Conservation (phyloP, 306 rosid genomes). For the Cicer chorassanicum region DNA sequence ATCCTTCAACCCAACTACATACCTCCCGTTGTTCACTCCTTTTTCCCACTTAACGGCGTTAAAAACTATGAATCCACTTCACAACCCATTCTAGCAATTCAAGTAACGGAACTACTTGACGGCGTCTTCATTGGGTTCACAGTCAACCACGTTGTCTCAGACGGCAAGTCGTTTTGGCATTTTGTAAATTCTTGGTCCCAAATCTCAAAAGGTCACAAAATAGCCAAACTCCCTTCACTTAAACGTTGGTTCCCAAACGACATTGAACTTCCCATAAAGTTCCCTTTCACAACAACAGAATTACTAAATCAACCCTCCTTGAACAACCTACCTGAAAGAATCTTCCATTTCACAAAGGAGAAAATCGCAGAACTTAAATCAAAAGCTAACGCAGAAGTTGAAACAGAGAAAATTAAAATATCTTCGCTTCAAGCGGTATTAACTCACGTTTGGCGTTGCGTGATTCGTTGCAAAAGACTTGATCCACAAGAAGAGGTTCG, state of each 20-base stretch:
- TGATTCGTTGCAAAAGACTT: constrained; percentile 31
- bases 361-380: constrained; percentile 47
- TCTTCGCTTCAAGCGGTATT: constrained; percentile 59
- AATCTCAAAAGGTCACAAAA: constrained; percentile 20
- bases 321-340: not conserved
- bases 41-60: constrained; percentile 44
- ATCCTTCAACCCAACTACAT: constrained; percentile 41
- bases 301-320: not conserved
- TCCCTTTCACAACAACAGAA: constrained; percentile 27
- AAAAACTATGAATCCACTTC: constrained; percentile 32
- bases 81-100: constrained; percentile 50
- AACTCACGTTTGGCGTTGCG: constrained; percentile 50
- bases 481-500: constrained; percentile 22
- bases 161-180: constrained; percentile 55
- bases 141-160: constrained; percentile 36
- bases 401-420: constrained; percentile 32
- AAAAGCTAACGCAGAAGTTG: constrained; percentile 47
- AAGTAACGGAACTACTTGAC: constrained; percentile 55
- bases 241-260: constrained; percentile 8
- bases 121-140: constrained; percentile 53
- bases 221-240: not conserved
- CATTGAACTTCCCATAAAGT: not conserved
- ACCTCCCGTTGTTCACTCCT: constrained; percentile 48
- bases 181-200: constrained; percentile 57
- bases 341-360: constrained; percentile 36